phyloP scores from a whole-genome alignment of 2,329 filamentous ascomycete species.

The Ophiostoma ulmi region DNA sequence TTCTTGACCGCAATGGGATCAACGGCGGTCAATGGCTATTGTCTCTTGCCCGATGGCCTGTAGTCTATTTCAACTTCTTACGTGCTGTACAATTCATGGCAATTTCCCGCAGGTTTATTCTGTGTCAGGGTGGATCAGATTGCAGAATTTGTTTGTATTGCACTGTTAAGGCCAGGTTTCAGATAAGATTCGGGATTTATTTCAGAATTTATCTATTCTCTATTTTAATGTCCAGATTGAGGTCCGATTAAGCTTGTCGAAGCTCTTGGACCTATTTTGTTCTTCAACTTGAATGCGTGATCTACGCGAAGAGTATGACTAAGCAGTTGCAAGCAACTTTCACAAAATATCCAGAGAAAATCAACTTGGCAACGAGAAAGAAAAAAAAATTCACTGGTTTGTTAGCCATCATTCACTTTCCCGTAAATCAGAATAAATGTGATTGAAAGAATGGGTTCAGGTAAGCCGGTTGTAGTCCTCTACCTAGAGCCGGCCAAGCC shows the following conservation, averaged over 20 bases:
- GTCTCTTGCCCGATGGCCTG: too few relatives aligned
- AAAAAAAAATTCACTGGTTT: background rate
- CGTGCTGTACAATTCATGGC: background rate
- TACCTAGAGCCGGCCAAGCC: slow-evolving; percentile 35
- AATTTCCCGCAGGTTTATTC: slow-evolving; percentile 8
- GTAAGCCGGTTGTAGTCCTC: slow-evolving; percentile 39
- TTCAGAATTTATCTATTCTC: background rate
- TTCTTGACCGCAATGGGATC: background rate
- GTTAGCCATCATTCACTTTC: background rate
- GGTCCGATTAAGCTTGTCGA: background rate
- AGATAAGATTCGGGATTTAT: background rate
- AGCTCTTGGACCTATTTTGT: background rate
- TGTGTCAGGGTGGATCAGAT: background rate
- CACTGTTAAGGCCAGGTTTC: background rate
- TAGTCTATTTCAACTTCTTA: background rate
- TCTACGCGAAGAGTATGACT: background rate
- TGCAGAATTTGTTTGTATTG: background rate
- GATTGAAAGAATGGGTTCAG: slow-evolving; percentile 29
- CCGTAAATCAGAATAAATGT: background rate
- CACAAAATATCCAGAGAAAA: background rate
- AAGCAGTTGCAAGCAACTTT: background rate
- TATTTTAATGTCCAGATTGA: background rate
- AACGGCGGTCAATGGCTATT: background rate
- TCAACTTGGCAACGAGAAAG: too few relatives aligned
- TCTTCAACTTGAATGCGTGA: background rate